Base-by-base conservation (phyloP, 2,329 filamentous ascomycete genomes). In the Cladosporium sp. region DNA sequence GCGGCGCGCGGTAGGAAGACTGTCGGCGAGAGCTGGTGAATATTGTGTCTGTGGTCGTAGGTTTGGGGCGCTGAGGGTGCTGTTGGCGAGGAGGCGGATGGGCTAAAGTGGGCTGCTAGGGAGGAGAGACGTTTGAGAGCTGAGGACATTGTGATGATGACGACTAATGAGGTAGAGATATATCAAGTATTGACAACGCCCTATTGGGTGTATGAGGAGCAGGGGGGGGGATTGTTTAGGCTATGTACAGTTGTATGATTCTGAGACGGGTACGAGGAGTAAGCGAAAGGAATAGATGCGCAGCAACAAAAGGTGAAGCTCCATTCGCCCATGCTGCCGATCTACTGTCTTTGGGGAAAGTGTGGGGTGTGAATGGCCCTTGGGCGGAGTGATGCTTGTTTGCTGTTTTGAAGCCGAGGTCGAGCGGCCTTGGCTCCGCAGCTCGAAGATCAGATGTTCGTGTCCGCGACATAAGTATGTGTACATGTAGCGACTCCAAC, bases 1-100 rank as follows among this genome's bases (percentile, higher is more conserved):
- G 92, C 92, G 17, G 93, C 92, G 55, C 93, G 87, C 64, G 90
- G 88, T 20, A 96, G 79, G 72, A 96, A 97, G 73, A 86, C 87
- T 2, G 92, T 96, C 0, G 93, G 93, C 1, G 90, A 92, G 30
- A 97, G 84, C 15, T 88, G 85, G 74, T 93, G 89, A 68, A 89
- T 82, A 73, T 91, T 85, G 69, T 78, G 79, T 60, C 67, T 73
- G 64, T 78, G 79, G 61, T 72, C 68, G 64, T 56, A 61, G 40
- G 63, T 64, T n/a, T 67, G 65, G 20, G 63, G 60, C n/a, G 64
- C 62, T 14, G 50, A 28, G 28, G 63, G 52, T 12, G 64, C 58
- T 51, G 63, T 66, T 38, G 67, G 63, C 40, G 67, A 67, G 51
- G 68, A 65, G 43, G 73, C 67, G 12, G 70, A 70, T 36, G 75